Conservation (phyloP, 139 green algal species). For the Desmodesmus armatus region DNA sequence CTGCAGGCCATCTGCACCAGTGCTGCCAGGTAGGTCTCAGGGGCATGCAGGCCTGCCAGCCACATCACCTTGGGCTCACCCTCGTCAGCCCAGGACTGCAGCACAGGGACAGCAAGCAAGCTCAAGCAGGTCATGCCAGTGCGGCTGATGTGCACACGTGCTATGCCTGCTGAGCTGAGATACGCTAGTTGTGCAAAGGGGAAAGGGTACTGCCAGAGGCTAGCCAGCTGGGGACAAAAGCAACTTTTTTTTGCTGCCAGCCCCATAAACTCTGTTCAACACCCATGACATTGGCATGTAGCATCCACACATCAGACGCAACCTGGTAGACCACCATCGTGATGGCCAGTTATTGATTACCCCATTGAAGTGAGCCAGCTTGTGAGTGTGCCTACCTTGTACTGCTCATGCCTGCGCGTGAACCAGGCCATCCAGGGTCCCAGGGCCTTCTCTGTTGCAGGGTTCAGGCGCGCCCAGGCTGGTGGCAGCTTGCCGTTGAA, state of each 20-base stretch:
- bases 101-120: background rate
- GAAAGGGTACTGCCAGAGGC: too few species aligned
- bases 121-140: background rate
- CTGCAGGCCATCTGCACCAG: constrained; percentile 87
- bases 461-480: constrained; percentile 80
- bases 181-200: too few species aligned
- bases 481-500: constrained; percentile 85
- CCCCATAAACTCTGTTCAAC: too few species aligned
- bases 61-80: constrained; percentile 90
- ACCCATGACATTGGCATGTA: too few species aligned
- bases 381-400: constrained; percentile 34
- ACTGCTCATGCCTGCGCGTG: constrained; percentile 70
- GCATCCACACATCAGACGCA: too few species aligned
- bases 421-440: constrained; percentile 89
- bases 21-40: constrained; percentile 91
- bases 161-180: background rate
- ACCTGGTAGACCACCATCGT: too few species aligned
- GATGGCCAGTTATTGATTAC: too few species aligned
- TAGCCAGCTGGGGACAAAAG: too few species aligned
- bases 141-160: too few species aligned
- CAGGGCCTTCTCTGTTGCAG: constrained; percentile 84
- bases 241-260: too few species aligned
- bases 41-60: constrained; percentile 85
- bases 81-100: constrained; percentile 73
- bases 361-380: too few species aligned